Conservation (phyloP, 1,284 basidiomycete genomes). For the Sporisorium graminicola region DNA sequence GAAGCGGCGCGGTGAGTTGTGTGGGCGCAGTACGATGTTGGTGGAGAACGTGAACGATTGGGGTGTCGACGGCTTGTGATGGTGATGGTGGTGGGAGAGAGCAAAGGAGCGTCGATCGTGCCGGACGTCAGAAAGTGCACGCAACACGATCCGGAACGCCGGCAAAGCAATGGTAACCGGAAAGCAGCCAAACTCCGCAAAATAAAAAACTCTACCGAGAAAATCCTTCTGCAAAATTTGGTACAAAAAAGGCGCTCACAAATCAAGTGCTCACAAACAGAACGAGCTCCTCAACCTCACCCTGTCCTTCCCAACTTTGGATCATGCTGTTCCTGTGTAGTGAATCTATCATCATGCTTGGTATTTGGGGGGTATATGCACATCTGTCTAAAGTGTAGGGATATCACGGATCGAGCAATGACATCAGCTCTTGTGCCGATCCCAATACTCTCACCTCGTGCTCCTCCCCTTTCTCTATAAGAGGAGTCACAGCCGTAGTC, state of each 20-base stretch:
- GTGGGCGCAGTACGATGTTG: too few species aligned
- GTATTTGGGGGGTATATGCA: slow-evolving; percentile 17
- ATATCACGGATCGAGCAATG: slow-evolving; percentile 7
- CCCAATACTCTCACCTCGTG: neutral
- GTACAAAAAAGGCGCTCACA: neutral
- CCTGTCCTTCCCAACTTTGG: neutral
- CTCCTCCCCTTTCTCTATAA: neutral
- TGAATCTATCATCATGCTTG: neutral
- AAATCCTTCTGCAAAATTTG: neutral
- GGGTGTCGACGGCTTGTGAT: too few species aligned
- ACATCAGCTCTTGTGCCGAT: slow-evolving; percentile 19
- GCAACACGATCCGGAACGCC: neutral
- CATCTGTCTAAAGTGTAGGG: neutral
- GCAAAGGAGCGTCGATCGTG: too few species aligned
- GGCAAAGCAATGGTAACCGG: neutral
- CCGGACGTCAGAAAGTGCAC: neutral
- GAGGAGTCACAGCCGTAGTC: slow-evolving; percentile 16
- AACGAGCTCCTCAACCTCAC: neutral
- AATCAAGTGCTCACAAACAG: neutral
- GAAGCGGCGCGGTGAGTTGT: too few species aligned
- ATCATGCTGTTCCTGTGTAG: neutral
- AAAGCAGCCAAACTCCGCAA: too few species aligned
- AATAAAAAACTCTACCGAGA: neutral
- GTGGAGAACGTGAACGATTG: too few species aligned
- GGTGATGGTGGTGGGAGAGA: neutral